Evolutionary conservation across 2,329 filamentous ascomycete species (phyloP).

Genomic region (Blumeria hordei): DNA sequence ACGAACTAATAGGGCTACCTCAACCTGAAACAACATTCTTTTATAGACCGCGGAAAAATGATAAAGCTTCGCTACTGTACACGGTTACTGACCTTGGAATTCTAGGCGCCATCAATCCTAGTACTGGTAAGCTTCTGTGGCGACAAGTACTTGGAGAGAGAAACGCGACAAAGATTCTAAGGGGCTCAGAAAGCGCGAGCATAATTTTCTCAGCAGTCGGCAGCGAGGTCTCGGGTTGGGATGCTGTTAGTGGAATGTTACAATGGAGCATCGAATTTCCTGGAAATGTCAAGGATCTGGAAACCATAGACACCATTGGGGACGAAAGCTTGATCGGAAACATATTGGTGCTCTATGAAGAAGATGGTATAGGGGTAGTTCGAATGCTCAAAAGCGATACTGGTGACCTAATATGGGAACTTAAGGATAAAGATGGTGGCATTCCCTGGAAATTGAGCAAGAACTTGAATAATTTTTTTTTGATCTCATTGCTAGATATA

Average conservation of each 20-base stretch:
- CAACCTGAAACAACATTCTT: slow-evolving; percentile 77
- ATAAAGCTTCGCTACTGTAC: slow-evolving; percentile 75
- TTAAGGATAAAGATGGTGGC: slow-evolving; percentile 42
- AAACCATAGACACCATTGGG: slow-evolving; percentile 44
- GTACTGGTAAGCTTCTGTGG: slow-evolving; percentile 67
- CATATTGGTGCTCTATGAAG: slow-evolving; percentile 40
- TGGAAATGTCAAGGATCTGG: slow-evolving; percentile 41
- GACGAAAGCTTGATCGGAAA: slow-evolving; percentile 33
- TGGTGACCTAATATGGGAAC: slow-evolving; percentile 60
- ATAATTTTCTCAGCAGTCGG: slow-evolving; percentile 53
- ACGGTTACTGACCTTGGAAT: slow-evolving; percentile 68
- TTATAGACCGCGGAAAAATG: slow-evolving; percentile 59
- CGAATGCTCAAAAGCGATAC: slow-evolving; percentile 48
- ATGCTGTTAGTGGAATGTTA: slow-evolving; percentile 55
- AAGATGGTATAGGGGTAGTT: slow-evolving; percentile 31
- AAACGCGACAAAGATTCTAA: slow-evolving; percentile 22
- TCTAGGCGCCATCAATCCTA: slow-evolving; percentile 72
- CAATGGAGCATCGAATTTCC: slow-evolving; percentile 45
- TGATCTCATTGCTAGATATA: slow-evolving; percentile 49
- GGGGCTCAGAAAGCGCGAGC: slow-evolving; percentile 56
- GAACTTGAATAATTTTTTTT: slow-evolving; percentile 46
- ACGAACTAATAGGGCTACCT: slow-evolving; percentile 66
- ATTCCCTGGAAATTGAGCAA: slow-evolving; percentile 50
- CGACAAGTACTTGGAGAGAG: slow-evolving; percentile 41
- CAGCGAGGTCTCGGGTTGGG: slow-evolving; percentile 53